phyloP scores from a whole-genome alignment of 208 protist species.

The Borovskyia barvae region DNA sequence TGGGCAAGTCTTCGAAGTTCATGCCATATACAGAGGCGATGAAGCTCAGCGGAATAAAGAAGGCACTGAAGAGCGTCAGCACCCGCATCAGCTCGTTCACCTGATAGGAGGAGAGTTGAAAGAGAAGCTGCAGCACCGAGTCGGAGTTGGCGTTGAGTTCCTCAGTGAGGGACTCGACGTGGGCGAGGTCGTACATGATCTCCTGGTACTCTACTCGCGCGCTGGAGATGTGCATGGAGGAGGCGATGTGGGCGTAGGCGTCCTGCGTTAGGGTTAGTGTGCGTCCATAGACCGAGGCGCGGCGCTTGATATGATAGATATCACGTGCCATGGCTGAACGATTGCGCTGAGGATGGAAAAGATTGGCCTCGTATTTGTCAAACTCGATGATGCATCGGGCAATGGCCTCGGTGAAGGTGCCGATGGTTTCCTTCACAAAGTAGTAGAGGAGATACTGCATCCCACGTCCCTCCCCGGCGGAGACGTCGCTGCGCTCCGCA shows the following conservation, averaged over 20 bases:
- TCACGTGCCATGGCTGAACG: constrained; percentile 56
- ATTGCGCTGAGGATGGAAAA: constrained; percentile 50
- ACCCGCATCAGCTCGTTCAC: constrained; percentile 87
- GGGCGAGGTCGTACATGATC: constrained; percentile 64
- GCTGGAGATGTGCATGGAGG: constrained; percentile 35
- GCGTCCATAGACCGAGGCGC: constrained; percentile 68
- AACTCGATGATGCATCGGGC: constrained; percentile 73
- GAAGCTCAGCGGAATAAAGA: constrained; percentile 87
- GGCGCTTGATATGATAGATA: constrained; percentile 85
- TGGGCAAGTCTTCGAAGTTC: constrained; percentile 80
- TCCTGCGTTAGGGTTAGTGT: constrained; percentile 69
- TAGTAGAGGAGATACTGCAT: constrained; percentile 48
- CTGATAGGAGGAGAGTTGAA: constrained; percentile 82
- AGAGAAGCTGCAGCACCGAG: constrained; percentile 73
- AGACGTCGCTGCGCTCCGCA: constrained; percentile 1
- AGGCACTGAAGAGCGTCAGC: constrained; percentile 81
- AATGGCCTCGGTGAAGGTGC: constrained; percentile 58
- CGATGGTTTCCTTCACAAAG: constrained; percentile 65
- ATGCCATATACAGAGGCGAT: constrained; percentile 83
- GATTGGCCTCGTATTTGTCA: constrained; percentile 63
- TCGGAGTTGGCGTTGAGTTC: constrained; percentile 73
- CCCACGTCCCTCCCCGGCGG: background rate
- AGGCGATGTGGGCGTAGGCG: constrained; percentile 56
- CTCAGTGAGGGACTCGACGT: constrained; percentile 68
- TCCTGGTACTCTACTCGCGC: constrained; percentile 68